Conservation (phyloP, 2,329 filamentous ascomycete species). For the Stromatinia cepivora region DNA sequence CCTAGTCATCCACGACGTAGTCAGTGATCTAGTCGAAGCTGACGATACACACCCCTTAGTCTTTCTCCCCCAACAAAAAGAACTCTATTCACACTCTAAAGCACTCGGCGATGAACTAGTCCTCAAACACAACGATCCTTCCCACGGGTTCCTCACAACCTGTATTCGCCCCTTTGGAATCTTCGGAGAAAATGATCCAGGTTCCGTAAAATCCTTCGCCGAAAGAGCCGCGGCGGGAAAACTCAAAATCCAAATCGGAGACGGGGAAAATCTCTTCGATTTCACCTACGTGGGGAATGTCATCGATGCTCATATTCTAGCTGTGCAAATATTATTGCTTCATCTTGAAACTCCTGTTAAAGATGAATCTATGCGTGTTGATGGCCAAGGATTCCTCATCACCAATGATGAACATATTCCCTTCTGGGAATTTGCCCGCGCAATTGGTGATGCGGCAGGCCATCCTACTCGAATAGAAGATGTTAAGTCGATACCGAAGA, state of each 20-base stretch:
- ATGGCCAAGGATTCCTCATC: conserved; percentile 29
- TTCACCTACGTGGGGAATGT: conserved; percentile 52
- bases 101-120: conserved; percentile 29
- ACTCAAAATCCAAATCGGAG: conserved; percentile 52
- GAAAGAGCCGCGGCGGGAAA: conserved; percentile 48
- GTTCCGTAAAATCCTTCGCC: conserved; percentile 40
- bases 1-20: conserved; percentile 49
- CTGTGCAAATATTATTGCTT: conserved; percentile 43
- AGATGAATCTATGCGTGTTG: conserved; percentile 14
- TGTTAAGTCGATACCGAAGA: conserved; percentile 23
- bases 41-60: conserved; percentile 41
- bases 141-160: conserved; percentile 48
- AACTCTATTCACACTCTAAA: conserved; percentile 31
- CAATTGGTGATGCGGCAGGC: conserved; percentile 21
- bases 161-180: conserved; percentile 52
- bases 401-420: conserved; percentile 29
- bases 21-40: conserved; percentile 49
- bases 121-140: conserved; percentile 22
- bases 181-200: conserved; percentile 48
- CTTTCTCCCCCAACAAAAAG: conserved; percentile 26
- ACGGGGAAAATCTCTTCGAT: conserved; percentile 55
- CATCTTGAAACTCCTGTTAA: conserved; percentile 37
- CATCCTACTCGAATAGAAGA: conserved; percentile 22
- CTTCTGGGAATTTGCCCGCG: conserved; percentile 29
- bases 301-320: conserved; percentile 52